phyloP scores from a whole-genome alignment of 495 filamentous ascomycete genomes.

The Tuber aestivum region DNA sequence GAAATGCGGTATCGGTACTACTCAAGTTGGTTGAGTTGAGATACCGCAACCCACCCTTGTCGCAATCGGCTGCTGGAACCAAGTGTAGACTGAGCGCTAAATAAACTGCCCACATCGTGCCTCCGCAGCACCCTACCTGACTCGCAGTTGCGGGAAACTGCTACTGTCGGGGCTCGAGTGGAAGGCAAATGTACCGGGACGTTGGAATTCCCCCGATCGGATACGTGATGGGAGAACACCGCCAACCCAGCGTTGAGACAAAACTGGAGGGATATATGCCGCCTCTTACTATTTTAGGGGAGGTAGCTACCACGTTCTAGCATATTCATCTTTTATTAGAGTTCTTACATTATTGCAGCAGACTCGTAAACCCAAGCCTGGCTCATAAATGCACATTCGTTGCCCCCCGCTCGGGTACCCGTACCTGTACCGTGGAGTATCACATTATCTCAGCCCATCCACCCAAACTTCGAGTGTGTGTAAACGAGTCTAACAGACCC shows the following conservation, averaged over 20 bases:
- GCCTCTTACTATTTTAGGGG: background rate
- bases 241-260: background rate
- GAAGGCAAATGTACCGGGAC: background rate
- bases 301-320: background rate
- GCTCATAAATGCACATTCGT: background rate
- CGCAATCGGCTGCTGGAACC: background rate
- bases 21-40: background rate
- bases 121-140: background rate
- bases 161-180: background rate
- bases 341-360: background rate
- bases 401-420: background rate
- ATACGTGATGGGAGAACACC: background rate
- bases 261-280: background rate
- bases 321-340: background rate
- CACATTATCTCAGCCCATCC: background rate
- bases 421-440: background rate
- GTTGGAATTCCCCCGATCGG: background rate
- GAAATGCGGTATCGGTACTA: too few species aligned
- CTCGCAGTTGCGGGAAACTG: background rate
- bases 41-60: background rate
- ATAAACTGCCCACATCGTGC: background rate
- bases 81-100: background rate
- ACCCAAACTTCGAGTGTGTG: background rate
- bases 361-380: background rate
- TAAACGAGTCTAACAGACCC: background rate